Conservation (phyloP, 306 rosid genomes). For the Acacia melanoxylon region DNA sequence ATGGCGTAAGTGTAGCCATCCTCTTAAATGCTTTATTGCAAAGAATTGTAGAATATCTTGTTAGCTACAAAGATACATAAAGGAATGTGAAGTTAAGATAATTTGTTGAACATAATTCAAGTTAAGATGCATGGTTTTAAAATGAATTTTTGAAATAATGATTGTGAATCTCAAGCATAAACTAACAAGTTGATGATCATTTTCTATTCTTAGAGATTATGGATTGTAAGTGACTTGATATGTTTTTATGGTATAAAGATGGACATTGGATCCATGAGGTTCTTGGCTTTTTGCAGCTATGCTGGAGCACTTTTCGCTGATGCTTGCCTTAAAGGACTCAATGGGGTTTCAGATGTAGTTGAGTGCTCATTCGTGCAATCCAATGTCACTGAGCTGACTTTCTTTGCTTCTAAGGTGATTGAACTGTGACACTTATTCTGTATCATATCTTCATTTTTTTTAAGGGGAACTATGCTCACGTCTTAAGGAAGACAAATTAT, state of each 20-base stretch:
- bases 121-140: not conserved
- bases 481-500: too few species aligned
- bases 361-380: constrained; percentile 97
- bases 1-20: constrained; percentile 82
- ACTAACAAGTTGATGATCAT: not conserved
- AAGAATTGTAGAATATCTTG: not conserved
- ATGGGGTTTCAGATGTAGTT: constrained; percentile 96
- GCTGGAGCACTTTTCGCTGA: constrained; percentile 98
- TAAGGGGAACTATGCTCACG: too few species aligned
- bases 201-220: not conserved
- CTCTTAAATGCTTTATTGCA: not conserved
- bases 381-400: constrained; percentile 80
- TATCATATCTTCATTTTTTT: not conserved
- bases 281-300: constrained; percentile 55
- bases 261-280: not conserved
- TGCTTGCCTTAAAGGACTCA: constrained; percentile 97
- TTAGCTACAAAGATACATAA: not conserved
- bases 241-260: not conserved
- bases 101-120: not conserved
- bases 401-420: constrained; percentile 96
- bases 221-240: not conserved
- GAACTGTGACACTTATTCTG: not conserved
- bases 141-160: not conserved
- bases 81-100: not conserved
- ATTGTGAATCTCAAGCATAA: not conserved